phyloP scores from a whole-genome alignment of 2,329 filamentous ascomycete species.

The Ceratocystis cubensis region DNA sequence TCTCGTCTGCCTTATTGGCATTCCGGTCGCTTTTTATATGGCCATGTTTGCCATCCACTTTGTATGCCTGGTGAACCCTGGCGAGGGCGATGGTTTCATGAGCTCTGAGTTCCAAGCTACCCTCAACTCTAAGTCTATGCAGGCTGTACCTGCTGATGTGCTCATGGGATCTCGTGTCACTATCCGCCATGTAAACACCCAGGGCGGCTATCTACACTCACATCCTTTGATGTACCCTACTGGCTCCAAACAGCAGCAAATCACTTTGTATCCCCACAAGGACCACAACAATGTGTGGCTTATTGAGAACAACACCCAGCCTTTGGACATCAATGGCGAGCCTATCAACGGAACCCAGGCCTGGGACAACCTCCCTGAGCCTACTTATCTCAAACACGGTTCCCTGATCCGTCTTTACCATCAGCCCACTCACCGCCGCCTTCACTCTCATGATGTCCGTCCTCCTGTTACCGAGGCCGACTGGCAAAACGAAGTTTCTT shows the following conservation, averaged over 20 bases:
- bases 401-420: slow-evolving; percentile 76
- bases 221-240: slow-evolving; percentile 95
- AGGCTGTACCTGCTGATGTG: slow-evolving; percentile 85
- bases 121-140: slow-evolving; percentile 91
- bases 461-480: slow-evolving; percentile 75
- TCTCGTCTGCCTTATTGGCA: slow-evolving; percentile 78
- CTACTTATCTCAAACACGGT: slow-evolving; percentile 63
- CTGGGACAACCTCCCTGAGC: slow-evolving; percentile 63
- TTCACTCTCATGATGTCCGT: slow-evolving; percentile 93
- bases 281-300: slow-evolving; percentile 96
- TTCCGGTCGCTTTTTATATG: slow-evolving; percentile 84
- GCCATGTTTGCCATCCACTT: slow-evolving; percentile 98
- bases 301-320: slow-evolving; percentile 91
- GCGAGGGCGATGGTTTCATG: slow-evolving; percentile 98
- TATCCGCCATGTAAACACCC: slow-evolving; percentile 89
- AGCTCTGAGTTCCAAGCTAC: slow-evolving; percentile 98
- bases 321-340: slow-evolving; percentile 60
- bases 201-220: slow-evolving; percentile 94
- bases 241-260: slow-evolving; percentile 96
- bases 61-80: slow-evolving; percentile 80
- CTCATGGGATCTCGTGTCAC: slow-evolving; percentile 74
- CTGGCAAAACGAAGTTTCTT: slow-evolving; percentile 93
- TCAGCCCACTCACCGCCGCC: slow-evolving; percentile 64
- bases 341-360: slow-evolving; percentile 68
- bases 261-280: slow-evolving; percentile 97